Conservation (phyloP, 306 rosid species). For the Purshia tridentata region DNA sequence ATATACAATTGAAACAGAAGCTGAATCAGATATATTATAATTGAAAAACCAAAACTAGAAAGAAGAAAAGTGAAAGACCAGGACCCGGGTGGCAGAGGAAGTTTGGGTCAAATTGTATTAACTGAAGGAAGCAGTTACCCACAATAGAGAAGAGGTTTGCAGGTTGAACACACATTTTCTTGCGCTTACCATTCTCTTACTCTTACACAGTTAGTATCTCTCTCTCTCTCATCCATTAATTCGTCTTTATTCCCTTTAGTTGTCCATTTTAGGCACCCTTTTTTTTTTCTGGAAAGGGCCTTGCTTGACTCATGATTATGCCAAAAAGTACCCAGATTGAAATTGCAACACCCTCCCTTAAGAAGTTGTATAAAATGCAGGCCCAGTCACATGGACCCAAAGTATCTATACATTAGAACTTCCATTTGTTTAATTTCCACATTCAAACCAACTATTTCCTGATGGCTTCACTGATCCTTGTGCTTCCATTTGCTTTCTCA, state of each 20-base stretch:
- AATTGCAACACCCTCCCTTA: neutral
- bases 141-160: constrained; percentile 41
- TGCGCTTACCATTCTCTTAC: constrained; percentile 1
- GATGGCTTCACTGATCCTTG: constrained; percentile 44
- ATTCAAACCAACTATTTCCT: constrained; percentile 43
- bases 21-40: neutral
- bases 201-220: neutral
- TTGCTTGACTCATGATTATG: neutral
- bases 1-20: neutral
- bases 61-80: neutral
- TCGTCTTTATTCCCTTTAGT: neutral
- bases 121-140: constrained; percentile 41
- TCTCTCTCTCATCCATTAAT: neutral
- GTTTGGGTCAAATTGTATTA: constrained; percentile 47
- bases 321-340: neutral
- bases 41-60: neutral
- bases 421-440: neutral
- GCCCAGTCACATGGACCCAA: neutral
- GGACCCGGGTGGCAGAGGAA: constrained; percentile 53
- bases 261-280: neutral
- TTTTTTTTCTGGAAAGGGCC: neutral
- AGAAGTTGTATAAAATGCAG: neutral
- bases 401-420: neutral
- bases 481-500: constrained; percentile 42
- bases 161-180: constrained; percentile 43